Base-by-base conservation (phyloP, 2,329 filamentous ascomycete genomes). In the Stylonectria norvegica region DNA sequence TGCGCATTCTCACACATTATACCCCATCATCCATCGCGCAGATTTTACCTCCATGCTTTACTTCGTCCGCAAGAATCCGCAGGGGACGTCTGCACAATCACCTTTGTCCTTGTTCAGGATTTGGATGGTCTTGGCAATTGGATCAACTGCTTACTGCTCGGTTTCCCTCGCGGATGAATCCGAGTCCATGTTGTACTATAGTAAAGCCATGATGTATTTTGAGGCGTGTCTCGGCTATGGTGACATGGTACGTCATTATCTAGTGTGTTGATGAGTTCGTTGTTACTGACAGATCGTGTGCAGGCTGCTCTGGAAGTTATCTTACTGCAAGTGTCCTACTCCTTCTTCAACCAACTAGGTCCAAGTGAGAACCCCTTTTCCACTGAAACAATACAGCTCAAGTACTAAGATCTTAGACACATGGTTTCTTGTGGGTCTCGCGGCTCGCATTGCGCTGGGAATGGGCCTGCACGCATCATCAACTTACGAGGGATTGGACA, bases 61-160 rank as follows among this genome's bases (percentile, higher is more conserved):
- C 31, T 47, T 41, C 14, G 52, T 65, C 30, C 60, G 58, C 15
- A 48, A 49, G 0, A 55, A 64, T 19, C 60, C 63, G 0, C 41
- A 56, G 8, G 56, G 57, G 18, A 51, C 55, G 3, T 32, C 55
- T 5, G 48, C 51, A 3, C 58, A 65, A 25, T 60, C 63, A 0
- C 59, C 66, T 2, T 48, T 66, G 2, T 59, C 54, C 36, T 45
- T 63, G 5, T 72, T 69, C 41, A 57, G 64, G 15, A 60, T 72
- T n/a, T 73, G 69, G 69, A 73, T 73, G 66, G 63, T 73, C 2
- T 53, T 73, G 3, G 70, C 69, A 5, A 72, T 72, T 19, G 69
- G 69, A 2, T 69, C 69, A 0, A 72, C 69, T 0, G 62, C 69
- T 0, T 63, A 66, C 43, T 71, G 56, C 5, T 69, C 70, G 0